These are phyloP conservation scores for Phytophthora hybrid DNA, from an alignment of 352 stramenopile species.

Conservation along the genomic window DNA sequence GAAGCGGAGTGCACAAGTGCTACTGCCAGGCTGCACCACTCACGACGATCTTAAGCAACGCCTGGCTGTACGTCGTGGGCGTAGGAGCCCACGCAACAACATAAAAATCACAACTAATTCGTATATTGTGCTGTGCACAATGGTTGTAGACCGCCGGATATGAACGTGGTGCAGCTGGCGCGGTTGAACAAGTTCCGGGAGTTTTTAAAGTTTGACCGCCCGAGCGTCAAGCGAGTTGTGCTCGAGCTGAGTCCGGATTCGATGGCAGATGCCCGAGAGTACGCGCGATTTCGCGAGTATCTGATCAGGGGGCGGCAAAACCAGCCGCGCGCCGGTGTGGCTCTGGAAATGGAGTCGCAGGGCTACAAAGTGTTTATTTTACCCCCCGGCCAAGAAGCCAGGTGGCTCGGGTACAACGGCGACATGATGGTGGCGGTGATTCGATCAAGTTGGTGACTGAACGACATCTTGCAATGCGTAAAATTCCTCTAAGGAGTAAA, in stretches of 20 bases:
- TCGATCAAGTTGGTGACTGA: constrained; percentile 42
- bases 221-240: constrained; percentile 54
- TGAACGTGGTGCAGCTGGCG: constrained; percentile 71
- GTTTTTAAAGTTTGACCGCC: constrained; percentile 70
- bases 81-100: neutral
- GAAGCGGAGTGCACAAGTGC: constrained; percentile 58
- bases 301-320: constrained; percentile 53
- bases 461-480: neutral
- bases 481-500: too few relatives aligned
- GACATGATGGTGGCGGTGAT: constrained; percentile 72
- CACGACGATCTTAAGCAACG: constrained; percentile 2
- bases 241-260: constrained; percentile 66
- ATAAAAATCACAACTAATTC: neutral
- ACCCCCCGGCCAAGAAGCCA: constrained; percentile 60
- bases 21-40: constrained; percentile 53
- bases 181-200: constrained; percentile 58
- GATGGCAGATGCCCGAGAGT: constrained; percentile 49
- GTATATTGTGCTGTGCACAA: neutral
- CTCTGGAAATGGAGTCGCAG: constrained; percentile 63
- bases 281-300: constrained; percentile 69
- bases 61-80: constrained; percentile 15
- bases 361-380: constrained; percentile 81
- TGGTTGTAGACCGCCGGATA: constrained; percentile 47
- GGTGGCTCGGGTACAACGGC: constrained; percentile 66
- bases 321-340: constrained; percentile 52